Conservation (phyloP, 805 yeast genomes). For the Saccharomycopsis babjevae region DNA sequence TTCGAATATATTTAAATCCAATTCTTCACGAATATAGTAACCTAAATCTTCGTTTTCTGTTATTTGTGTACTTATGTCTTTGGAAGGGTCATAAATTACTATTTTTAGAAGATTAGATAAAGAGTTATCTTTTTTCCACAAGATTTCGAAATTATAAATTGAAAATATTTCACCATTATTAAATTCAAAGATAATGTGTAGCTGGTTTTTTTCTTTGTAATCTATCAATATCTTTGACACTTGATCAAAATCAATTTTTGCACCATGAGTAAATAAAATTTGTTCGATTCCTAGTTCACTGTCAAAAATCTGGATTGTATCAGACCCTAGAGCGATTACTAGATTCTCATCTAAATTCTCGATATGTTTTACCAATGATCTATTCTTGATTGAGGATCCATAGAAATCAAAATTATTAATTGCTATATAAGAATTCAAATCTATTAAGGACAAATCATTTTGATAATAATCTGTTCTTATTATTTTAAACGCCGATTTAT, state of each 20-base stretch:
- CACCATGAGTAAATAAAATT: conserved; percentile 4
- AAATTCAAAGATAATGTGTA: conserved; percentile 2
- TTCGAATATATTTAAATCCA: conserved; percentile 8
- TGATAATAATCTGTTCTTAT: conserved; percentile 11
- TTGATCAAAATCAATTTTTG: not conserved
- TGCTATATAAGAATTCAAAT: conserved; percentile 11
- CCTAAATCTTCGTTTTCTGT: not conserved
- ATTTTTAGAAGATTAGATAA: conserved; percentile 30
- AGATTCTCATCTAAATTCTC: conserved; percentile 18
- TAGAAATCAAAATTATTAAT: conserved; percentile 13
- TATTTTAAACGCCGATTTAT: not conserved
- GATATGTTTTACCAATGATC: conserved; percentile 4
- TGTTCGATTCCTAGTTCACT: conserved; percentile 17
- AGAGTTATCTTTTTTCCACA: conserved; percentile 39
- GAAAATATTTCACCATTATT: conserved; percentile 7
- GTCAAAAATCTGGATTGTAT: conserved; percentile 20
- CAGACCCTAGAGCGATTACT: conserved; percentile 18
- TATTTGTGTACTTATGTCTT: conserved; percentile 7
- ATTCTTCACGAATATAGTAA: conserved; percentile 17
- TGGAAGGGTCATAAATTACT: conserved; percentile 23
- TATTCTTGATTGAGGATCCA: conserved; percentile 4
- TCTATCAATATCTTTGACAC: not conserved
- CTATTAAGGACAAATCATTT: conserved; percentile 1
- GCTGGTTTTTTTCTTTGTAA: not conserved
- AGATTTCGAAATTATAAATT: conserved; percentile 17